A percentile compares a stretch with the other conserved stretches of the same genome.
Evolutionary conservation across 192 early-diverging fungal genomes (phyloP).

Genomic region (Obelidium mucronatum): DNA sequence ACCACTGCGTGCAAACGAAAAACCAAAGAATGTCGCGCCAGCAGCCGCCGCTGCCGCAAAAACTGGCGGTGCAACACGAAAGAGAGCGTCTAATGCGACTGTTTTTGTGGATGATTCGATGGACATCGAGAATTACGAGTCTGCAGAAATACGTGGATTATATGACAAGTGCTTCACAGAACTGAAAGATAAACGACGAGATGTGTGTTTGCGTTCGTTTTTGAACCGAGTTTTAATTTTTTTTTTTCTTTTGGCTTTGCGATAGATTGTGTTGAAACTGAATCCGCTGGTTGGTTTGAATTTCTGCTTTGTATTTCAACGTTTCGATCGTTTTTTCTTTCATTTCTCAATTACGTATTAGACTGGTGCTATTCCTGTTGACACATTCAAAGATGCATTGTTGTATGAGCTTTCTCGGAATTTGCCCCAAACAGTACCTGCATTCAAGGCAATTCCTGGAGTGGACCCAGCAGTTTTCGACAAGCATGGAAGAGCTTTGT

Average conservation of each 20-base stretch:
- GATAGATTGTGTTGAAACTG: background rate
- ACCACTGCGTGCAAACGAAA: background rate
- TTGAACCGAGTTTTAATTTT: background rate
- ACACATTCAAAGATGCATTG: constrained; percentile 9
- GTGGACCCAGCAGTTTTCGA: constrained; percentile 6
- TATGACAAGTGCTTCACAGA: background rate
- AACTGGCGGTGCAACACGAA: background rate
- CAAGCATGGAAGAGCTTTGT: constrained; percentile 5
- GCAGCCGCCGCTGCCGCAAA: background rate
- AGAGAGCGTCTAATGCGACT: background rate
- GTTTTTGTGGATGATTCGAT: background rate
- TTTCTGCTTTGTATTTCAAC: background rate
- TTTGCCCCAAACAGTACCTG: constrained; percentile 15
- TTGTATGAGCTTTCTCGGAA: constrained; percentile 18
- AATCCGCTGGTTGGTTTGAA: constrained; percentile 13
- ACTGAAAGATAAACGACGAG: background rate
- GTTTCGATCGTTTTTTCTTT: background rate
- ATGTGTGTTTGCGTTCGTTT: background rate
- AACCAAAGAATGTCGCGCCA: background rate
- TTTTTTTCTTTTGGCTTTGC: background rate
- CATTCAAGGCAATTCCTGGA: constrained; percentile 14
- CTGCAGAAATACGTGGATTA: background rate
- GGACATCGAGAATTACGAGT: background rate
- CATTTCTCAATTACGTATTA: constrained; percentile 8
- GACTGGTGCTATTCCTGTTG: constrained; percentile 16